A percentile compares a stretch with the other conserved stretches of the same genome.
Conservation (phyloP, 139 green algal species). For the Coccomyxa sp. region DNA sequence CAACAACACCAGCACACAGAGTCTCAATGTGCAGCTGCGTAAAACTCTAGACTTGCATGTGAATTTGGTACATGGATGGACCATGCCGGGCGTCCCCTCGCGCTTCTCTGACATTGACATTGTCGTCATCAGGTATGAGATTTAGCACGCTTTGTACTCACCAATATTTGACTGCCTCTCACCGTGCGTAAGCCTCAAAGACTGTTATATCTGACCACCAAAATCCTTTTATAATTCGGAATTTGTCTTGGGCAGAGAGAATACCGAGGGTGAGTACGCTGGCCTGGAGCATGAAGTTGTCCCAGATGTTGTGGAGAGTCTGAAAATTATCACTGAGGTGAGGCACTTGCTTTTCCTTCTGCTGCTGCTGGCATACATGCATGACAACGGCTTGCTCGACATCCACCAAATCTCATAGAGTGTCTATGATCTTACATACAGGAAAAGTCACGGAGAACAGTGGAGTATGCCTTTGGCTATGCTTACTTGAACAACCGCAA, state of each 20-base stretch:
- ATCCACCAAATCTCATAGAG: too few relatives aligned
- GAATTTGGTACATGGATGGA: constrained; percentile 92
- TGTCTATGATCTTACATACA: too few relatives aligned
- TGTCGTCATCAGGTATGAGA: constrained; percentile 74
- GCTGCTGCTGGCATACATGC: background rate
- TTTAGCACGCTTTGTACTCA: background rate
- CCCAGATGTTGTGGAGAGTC: constrained; percentile 86
- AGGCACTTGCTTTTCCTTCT: background rate
- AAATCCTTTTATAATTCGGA: background rate
- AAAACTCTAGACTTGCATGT: constrained; percentile 92
- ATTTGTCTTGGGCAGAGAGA: constrained; percentile 59
- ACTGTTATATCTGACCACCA: background rate
- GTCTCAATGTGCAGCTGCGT: constrained; percentile 66
- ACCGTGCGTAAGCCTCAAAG: background rate
- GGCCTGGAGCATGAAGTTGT: constrained; percentile 95
- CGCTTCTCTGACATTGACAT: constrained; percentile 89
- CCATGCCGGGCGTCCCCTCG: constrained; percentile 86
- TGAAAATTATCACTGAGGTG: constrained; percentile 66
- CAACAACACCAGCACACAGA: constrained; percentile 25
- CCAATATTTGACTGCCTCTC: background rate
- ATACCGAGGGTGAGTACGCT: constrained; percentile 97
- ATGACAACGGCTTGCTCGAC: too few relatives aligned
- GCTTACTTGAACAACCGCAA: constrained; percentile 71
- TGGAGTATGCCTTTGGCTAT: constrained; percentile 91
- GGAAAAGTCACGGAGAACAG: constrained; percentile 49